phyloP scores from a whole-genome alignment of 2,329 filamentous ascomycete genomes.

The Fusarium chuoi region DNA sequence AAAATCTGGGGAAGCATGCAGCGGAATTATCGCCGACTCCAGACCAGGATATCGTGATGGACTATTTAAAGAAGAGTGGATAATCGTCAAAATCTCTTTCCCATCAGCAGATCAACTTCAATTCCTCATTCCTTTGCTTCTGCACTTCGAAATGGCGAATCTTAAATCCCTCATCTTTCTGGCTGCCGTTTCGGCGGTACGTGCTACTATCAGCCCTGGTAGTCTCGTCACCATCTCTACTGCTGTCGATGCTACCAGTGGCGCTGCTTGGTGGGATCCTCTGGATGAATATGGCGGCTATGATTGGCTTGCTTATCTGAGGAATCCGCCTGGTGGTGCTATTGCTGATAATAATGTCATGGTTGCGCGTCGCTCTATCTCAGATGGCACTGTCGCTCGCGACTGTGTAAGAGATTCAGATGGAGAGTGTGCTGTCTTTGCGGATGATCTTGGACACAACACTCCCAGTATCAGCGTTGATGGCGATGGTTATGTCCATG shows the following conservation, averaged over 20 bases:
- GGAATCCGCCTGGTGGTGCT: constrained; percentile 38
- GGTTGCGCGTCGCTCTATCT: constrained; percentile 34
- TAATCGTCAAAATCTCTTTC: background rate
- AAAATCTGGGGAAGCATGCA: constrained; percentile 3
- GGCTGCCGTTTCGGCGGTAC: background rate
- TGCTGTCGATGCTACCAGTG: constrained; percentile 38
- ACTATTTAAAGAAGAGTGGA: constrained; percentile 6
- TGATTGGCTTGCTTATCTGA: constrained; percentile 37
- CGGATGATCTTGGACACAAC: constrained; percentile 41
- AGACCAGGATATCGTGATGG: background rate
- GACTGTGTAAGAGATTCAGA: constrained; percentile 37
- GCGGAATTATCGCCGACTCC: background rate
- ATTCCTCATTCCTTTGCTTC: background rate
- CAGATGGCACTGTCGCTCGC: constrained; percentile 30
- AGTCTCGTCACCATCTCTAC: constrained; percentile 2
- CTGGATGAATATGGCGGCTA: constrained; percentile 42
- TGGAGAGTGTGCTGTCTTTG: constrained; percentile 35
- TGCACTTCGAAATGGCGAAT: background rate
- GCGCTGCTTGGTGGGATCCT: constrained; percentile 43
- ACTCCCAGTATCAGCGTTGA: constrained; percentile 14
- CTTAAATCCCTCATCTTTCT: background rate
- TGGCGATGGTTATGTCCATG: constrained; percentile 42
- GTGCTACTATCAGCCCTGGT: background rate
- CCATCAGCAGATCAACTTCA: background rate
- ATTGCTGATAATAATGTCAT: constrained; percentile 41